Conservation (phyloP, 2,329 filamentous ascomycete genomes). For the Clathrospora elynae region DNA sequence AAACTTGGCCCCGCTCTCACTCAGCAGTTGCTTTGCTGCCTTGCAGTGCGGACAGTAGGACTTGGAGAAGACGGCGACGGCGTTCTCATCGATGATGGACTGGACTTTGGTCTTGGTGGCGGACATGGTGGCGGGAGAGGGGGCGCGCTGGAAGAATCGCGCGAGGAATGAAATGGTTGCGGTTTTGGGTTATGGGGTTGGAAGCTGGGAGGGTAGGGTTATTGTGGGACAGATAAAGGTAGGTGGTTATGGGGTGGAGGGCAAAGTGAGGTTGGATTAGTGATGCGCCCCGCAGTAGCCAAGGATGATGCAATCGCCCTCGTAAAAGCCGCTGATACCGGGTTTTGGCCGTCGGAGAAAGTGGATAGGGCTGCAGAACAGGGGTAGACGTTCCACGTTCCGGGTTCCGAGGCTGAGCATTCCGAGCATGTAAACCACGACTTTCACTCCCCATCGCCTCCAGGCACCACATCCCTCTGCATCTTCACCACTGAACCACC, state of each 20-base stretch:
- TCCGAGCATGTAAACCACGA: too few relatives aligned
- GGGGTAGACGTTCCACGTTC: slow-evolving; percentile 15
- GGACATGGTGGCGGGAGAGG: slow-evolving; percentile 72
- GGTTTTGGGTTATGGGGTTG: slow-evolving; percentile 21
- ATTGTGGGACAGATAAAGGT: neutral
- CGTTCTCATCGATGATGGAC: slow-evolving; percentile 84
- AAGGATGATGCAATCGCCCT: too few relatives aligned
- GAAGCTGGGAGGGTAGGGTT: slow-evolving; percentile 3
- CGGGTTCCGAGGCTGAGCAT: slow-evolving; percentile 25
- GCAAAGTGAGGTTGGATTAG: slow-evolving; percentile 1
- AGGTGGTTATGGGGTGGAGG: slow-evolving; percentile 1
- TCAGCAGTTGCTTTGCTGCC: slow-evolving; percentile 75
- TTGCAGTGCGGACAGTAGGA: slow-evolving; percentile 94
- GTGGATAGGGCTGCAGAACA: slow-evolving; percentile 5
- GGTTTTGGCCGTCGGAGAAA: slow-evolving; percentile 15
- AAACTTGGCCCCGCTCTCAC: slow-evolving; percentile 72
- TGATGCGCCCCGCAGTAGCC: too few relatives aligned
- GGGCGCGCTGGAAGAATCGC: slow-evolving; percentile 68
- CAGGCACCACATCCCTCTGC: too few relatives aligned
- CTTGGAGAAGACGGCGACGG: slow-evolving; percentile 95
- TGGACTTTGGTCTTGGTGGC: slow-evolving; percentile 83
- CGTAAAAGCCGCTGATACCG: slow-evolving; percentile 14
- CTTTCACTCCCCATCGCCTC: too few relatives aligned
- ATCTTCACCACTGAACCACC: slow-evolving; percentile 2
- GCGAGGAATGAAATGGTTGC: slow-evolving; percentile 70